Base-by-base conservation (phyloP, 2,329 filamentous ascomycete species). In the Didymellaceae sp. region DNA sequence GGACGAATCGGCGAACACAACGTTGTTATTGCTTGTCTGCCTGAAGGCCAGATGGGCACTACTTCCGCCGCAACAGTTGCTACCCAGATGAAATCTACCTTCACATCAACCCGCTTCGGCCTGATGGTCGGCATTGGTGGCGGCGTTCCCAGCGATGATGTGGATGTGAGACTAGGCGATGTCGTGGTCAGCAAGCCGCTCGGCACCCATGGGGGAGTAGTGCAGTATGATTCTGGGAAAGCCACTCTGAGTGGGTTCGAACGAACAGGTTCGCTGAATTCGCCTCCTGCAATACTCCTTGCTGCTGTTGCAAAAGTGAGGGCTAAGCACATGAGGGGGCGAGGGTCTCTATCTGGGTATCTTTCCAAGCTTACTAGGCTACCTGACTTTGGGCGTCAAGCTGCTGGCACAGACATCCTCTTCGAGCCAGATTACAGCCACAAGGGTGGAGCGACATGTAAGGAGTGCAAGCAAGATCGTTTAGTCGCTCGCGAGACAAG, bases 1-100 rank as follows among this genome's bases (percentile, higher is more conserved):
- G 41, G 48, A 26, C 17, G 26, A 18, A 20, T 52, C 7, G 41
- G 34, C 14, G 41, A 39, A 10, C 48, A 52, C 30, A 45, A 45
- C 9, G 22, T 52, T 1, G 41, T 37, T 0, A 41, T 45, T 9
- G 30, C 35, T 9, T 45, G 35, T 25, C 30, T 52, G 2, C 48
- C 48, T 9, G 30, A 14, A 4, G 48, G 48, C 5, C 35, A 17
- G 10, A 62, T 63, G 31, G 73, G 73, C 10, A 73, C 43, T 3
- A 64, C 30, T 30, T 50, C 65, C 5, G 66, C 72, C 1, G 68
- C 70, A 16, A 55, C 49, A 1, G 67, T 67, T 10, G 66, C 64
- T 3, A 59, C 43, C n/a, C 42, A 62, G 11, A 66, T 75, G 55
- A 37, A 49, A 13, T 43, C 47, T 4, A 66, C 61, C 4, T 75